Evolutionary conservation across 2,329 filamentous ascomycete genomes (phyloP).

Genomic region (Sporothrix protearum): DNA sequence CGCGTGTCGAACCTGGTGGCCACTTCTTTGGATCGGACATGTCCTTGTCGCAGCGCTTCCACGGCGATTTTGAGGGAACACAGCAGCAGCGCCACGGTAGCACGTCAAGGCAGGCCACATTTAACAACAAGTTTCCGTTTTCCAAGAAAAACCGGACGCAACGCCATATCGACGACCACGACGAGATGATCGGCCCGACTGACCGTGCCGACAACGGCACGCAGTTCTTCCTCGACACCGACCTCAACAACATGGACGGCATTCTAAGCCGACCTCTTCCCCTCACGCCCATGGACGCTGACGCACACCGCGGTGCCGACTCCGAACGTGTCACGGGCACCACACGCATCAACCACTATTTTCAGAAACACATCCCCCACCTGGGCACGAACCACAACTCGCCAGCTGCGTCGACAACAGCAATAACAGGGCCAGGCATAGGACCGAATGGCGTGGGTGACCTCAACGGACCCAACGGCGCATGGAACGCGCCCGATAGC

Average conservation of each 20-base stretch:
- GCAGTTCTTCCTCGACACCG: conserved; percentile 77
- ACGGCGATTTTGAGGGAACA: conserved; percentile 34
- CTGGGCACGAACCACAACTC: conserved; percentile 8
- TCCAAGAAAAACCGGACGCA: conserved; percentile 52
- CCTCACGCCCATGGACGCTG: conserved; percentile 65
- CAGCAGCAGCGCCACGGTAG: conserved; percentile 23
- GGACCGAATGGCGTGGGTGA: background rate
- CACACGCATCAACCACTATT: conserved; percentile 27
- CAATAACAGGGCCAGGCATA: conserved; percentile 24
- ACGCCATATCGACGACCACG: conserved; percentile 50
- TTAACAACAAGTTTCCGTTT: conserved; percentile 62
- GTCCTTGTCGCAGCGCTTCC: conserved; percentile 30
- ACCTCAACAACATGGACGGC: conserved; percentile 86
- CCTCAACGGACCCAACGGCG: conserved; percentile 47
- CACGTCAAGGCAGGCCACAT: conserved; percentile 47
- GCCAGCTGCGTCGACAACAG: background rate
- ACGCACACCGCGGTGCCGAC: conserved; percentile 45
- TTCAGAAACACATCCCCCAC: conserved; percentile 30
- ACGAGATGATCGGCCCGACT: conserved; percentile 58
- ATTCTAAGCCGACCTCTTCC: conserved; percentile 72
- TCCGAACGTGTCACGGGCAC: conserved; percentile 28
- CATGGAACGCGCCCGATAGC: conserved; percentile 93
- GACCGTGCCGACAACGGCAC: conserved; percentile 52
- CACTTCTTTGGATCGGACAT: conserved; percentile 29
- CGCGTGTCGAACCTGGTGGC: conserved; percentile 34